Conservation (phyloP, 2,329 filamentous ascomycete species). For the Pseudodiploospora longispora region DNA sequence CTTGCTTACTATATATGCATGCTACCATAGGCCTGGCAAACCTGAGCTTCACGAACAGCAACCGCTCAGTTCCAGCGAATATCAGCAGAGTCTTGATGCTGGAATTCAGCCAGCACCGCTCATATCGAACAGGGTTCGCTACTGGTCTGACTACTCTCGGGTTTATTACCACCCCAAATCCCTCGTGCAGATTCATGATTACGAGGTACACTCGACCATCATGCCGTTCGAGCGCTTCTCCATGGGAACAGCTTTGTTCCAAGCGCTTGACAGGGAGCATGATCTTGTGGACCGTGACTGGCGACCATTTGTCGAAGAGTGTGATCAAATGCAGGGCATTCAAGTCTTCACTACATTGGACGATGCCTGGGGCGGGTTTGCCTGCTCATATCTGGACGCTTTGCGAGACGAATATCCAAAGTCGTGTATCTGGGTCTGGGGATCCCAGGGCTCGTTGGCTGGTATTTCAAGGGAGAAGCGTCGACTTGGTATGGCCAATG, state of each 20-base stretch:
- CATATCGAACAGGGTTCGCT: conserved; percentile 66
- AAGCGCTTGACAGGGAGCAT: conserved; percentile 65
- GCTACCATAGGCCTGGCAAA: conserved; percentile 49
- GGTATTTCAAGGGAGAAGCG: conserved; percentile 44
- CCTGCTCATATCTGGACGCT: conserved; percentile 63
- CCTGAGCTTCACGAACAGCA: conserved; percentile 61
- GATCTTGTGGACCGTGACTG: conserved; percentile 88
- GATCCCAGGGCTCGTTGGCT: conserved; percentile 55
- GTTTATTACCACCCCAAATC: conserved; percentile 89
- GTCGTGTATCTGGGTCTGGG: conserved; percentile 80
- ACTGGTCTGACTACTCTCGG: conserved; percentile 93
- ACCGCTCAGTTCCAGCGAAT: conserved; percentile 61
- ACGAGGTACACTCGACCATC: conserved; percentile 70
- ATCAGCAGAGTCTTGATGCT: conserved; percentile 71
- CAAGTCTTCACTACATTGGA: conserved; percentile 67
- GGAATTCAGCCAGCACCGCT: conserved; percentile 60
- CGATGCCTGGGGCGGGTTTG: conserved; percentile 77
- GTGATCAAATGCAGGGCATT: conserved; percentile 82
- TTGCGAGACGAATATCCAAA: conserved; percentile 89
- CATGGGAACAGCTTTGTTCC: conserved; percentile 70
- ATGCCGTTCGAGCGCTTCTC: conserved; percentile 90
- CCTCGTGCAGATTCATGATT: conserved; percentile 79
- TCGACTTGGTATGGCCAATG: conserved; percentile 58
- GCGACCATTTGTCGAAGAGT: conserved; percentile 82
- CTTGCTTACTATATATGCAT: neutral